Percentiles rank a stretch among this genome's conserved stretches.
Evolutionary conservation across 192 early-diverging fungal species (phyloP).

Genomic region (Radiomyces spectabilis): DNA sequence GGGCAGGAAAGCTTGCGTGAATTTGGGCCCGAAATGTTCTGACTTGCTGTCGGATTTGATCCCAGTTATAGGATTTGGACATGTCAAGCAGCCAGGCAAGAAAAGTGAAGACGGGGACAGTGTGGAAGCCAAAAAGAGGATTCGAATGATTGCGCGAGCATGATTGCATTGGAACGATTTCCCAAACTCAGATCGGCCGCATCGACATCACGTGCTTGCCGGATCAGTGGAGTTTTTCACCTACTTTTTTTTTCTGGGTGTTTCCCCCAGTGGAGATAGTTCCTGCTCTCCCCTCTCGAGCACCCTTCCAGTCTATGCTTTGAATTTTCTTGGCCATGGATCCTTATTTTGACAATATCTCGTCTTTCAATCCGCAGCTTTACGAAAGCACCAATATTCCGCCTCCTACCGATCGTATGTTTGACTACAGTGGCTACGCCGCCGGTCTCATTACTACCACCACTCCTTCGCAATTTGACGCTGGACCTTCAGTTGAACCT

Average conservation of each 20-base stretch:
- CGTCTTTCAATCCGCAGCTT: constrained; percentile 12
- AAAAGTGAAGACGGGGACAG: not conserved
- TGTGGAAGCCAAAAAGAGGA: too few species aligned
- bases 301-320: not conserved
- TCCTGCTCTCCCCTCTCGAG: too few species aligned
- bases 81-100: constrained; percentile 1
- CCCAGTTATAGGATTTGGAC: constrained; percentile 47
- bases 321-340: constrained; percentile 2
- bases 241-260: not conserved
- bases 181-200: too few species aligned
- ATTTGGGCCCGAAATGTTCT: constrained; percentile 37
- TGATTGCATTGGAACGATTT: too few species aligned
- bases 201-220: too few species aligned
- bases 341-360: constrained; percentile 5
- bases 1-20: constrained; percentile 26
- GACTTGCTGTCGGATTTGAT: constrained; percentile 48
- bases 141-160: too few species aligned
- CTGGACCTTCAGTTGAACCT: too few species aligned
- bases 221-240: too few species aligned
- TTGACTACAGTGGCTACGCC: constrained; percentile 11
- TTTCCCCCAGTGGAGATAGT: not conserved
- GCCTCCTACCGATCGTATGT: constrained; percentile 14
- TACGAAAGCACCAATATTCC: constrained; percentile 19
- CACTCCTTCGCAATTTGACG: not conserved
- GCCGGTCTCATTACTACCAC: constrained; percentile 17